A percentile compares a stretch with the other conserved stretches of the same genome.
Conservation (phyloP, 306 rosid species). For the Fagus crenata region DNA sequence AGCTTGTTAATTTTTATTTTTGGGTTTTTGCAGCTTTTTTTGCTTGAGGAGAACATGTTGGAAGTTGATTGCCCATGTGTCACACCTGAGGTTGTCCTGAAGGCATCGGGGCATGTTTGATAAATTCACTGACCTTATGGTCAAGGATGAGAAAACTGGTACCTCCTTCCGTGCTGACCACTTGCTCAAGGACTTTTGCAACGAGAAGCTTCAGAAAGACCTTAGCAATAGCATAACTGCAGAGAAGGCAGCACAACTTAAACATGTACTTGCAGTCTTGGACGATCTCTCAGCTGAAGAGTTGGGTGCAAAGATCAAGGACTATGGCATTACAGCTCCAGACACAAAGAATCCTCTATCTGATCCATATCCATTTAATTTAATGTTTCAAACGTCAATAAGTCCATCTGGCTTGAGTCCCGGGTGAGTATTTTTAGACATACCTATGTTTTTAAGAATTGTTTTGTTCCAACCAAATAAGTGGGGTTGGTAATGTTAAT, state of each 20-base stretch:
- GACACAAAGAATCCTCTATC: constrained; percentile 84
- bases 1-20: neutral
- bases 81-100: constrained; percentile 85
- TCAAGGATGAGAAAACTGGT: constrained; percentile 80
- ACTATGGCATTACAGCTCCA: constrained; percentile 82
- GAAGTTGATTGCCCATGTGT: constrained; percentile 97
- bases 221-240: constrained; percentile 52
- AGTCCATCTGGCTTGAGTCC: constrained; percentile 87
- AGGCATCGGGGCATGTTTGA: constrained; percentile 93
- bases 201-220: constrained; percentile 85
- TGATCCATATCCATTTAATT: constrained; percentile 92
- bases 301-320: constrained; percentile 79
- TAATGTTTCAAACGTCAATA: constrained; percentile 93
- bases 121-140: constrained; percentile 97
- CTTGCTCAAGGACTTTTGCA: constrained; percentile 83
- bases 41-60: constrained; percentile 92
- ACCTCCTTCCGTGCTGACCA: constrained; percentile 90
- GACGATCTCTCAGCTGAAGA: constrained; percentile 74
- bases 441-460: too few relatives aligned
- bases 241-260: constrained; percentile 68
- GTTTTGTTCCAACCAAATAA: too few relatives aligned
- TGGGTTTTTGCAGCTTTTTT: constrained; percentile 67
- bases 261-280: constrained; percentile 62
- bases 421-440: constrained; percentile 55
- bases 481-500: neutral